Percentiles rank a stretch among this genome's conserved stretches.
These are phyloP conservation scores for Austroboletus olivaceoglutinosus DNA, from an alignment of 1,284 basidiomycete species.

Conservation along the genomic window DNA sequence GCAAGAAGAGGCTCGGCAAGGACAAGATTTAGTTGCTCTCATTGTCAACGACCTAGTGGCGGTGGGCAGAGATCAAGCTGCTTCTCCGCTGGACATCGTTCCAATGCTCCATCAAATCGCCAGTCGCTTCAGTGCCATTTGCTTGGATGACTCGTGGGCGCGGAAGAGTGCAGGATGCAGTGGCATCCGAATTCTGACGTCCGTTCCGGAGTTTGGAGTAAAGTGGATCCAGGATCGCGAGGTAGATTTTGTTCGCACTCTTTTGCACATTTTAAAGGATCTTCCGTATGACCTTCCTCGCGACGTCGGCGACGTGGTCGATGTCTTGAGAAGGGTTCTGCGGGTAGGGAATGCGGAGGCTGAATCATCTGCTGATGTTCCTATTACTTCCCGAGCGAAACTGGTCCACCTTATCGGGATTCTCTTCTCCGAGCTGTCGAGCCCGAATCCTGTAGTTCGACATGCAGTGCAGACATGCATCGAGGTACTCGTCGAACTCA, in stretches of 20 bases:
- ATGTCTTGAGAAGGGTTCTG: conserved; percentile 78
- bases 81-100: conserved; percentile 54
- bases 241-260: conserved; percentile 86
- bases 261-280: conserved; percentile 94
- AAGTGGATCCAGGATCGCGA: conserved; percentile 89
- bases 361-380: conserved; percentile 42
- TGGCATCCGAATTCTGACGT: conserved; percentile 79
- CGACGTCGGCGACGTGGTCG: conserved; percentile 78
- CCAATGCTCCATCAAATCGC: conserved; percentile 76
- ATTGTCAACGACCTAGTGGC: conserved; percentile 70
- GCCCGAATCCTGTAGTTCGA: conserved; percentile 84
- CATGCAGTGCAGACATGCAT: conserved; percentile 85
- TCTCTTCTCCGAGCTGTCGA: conserved; percentile 88
- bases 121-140: conserved; percentile 77
- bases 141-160: conserved; percentile 86
- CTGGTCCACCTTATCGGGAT: conserved; percentile 73
- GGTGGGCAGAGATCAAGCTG: conserved; percentile 47
- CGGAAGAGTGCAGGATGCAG: conserved; percentile 85
- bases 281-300: conserved; percentile 89
- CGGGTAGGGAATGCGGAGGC: conserved; percentile 63
- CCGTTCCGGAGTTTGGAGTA: conserved; percentile 67
- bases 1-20: conserved; percentile 56
- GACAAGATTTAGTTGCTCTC: conserved; percentile 56
- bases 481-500: conserved; percentile 75
- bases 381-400: conserved; percentile 49